Evolutionary conservation across 805 yeast species (phyloP).

Genomic region (Ogataea chonburiensis): DNA sequence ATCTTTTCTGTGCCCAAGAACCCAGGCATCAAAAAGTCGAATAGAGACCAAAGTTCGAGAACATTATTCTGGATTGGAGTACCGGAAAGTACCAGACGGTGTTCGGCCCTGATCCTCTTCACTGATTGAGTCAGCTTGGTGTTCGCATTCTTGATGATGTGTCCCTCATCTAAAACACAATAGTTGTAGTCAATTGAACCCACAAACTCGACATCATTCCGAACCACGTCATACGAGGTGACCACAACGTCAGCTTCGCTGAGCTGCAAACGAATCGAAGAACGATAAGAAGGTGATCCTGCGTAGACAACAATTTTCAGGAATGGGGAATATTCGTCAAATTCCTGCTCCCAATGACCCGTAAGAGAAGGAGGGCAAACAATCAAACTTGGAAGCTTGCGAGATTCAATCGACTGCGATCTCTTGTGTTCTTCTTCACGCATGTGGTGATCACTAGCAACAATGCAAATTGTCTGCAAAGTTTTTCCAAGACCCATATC

Average conservation of each 20-base stretch:
- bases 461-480: slow-evolving; percentile 93
- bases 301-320: slow-evolving; percentile 82
- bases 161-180: slow-evolving; percentile 97
- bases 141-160: slow-evolving; percentile 87
- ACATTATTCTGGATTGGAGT: slow-evolving; percentile 98
- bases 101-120: slow-evolving; percentile 79
- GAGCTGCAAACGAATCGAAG: slow-evolving; percentile 52
- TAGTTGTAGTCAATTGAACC: slow-evolving; percentile 73
- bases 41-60: slow-evolving; percentile 93
- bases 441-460: slow-evolving; percentile 90
- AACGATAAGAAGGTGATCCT: slow-evolving; percentile 82
- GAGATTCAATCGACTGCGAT: slow-evolving; percentile 61
- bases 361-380: slow-evolving; percentile 97
- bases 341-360: slow-evolving; percentile 98
- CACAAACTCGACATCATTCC: slow-evolving; percentile 79
- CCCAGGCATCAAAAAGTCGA: slow-evolving; percentile 98
- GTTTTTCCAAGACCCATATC: slow-evolving; percentile 99
- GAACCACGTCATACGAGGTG: slow-evolving; percentile 93
- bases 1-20: slow-evolving; percentile 92
- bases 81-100: slow-evolving; percentile 87
- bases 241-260: slow-evolving; percentile 76
- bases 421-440: slow-evolving; percentile 67
- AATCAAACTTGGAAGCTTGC: slow-evolving; percentile 79
- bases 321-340: slow-evolving; percentile 85
- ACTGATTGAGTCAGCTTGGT: slow-evolving; percentile 90